phyloP scores from a whole-genome alignment of 345 rosid species.

The Brassica nigra region DNA sequence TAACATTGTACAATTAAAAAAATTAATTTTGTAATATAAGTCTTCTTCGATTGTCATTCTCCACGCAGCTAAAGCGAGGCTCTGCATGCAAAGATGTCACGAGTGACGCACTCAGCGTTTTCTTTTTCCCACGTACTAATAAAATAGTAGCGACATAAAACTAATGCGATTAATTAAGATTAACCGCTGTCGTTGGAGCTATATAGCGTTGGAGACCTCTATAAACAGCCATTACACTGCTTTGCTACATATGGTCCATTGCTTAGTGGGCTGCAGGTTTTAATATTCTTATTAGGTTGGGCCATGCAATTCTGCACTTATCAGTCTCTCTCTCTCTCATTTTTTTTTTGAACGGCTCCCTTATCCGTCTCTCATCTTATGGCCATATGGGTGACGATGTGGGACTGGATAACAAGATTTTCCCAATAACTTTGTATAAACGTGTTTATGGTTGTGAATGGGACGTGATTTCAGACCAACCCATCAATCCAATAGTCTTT shows the following conservation, averaged over 20 bases:
- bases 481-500: background rate
- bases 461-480: background rate
- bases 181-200: background rate
- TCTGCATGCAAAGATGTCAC: constrained; percentile 38
- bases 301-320: background rate
- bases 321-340: background rate
- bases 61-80: constrained; percentile 34
- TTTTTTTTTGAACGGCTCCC: too few relatives aligned
- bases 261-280: background rate
- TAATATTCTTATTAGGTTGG: background rate
- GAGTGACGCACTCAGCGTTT: constrained; percentile 35
- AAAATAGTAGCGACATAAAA: constrained; percentile 1
- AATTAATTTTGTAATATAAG: constrained; percentile 2
- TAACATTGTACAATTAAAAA: background rate
- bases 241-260: background rate
- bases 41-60: constrained; percentile 11
- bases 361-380: background rate
- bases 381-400: background rate
- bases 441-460: background rate
- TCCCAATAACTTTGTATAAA: background rate
- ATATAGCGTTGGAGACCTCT: background rate
- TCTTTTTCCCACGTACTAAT: constrained; percentile 26
- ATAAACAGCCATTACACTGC: background rate
- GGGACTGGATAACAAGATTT: background rate
- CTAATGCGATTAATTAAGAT: background rate